Conservation (phyloP, 2,329 filamentous ascomycete species). For the Domatiomyces globalis region DNA sequence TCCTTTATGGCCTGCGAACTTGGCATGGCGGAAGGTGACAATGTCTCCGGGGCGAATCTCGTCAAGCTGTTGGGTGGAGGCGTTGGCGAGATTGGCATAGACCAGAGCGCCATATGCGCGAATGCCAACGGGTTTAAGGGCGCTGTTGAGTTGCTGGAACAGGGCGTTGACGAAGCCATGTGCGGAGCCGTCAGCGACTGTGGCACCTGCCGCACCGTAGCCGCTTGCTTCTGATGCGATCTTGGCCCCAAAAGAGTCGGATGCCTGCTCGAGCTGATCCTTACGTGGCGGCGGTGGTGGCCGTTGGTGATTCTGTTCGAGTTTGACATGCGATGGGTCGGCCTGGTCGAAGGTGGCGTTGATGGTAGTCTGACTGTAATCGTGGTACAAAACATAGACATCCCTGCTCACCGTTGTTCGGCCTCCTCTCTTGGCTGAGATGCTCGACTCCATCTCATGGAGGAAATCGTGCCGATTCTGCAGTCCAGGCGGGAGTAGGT, state of each 20-base stretch:
- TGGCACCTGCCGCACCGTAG: slow-evolving; percentile 54
- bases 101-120: slow-evolving; percentile 83
- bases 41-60: slow-evolving; percentile 91
- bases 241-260: slow-evolving; percentile 63
- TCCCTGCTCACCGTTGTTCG: slow-evolving; percentile 62
- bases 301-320: slow-evolving; percentile 76
- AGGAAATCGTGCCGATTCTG: slow-evolving; percentile 72
- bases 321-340: slow-evolving; percentile 54
- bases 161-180: slow-evolving; percentile 66
- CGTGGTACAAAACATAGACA: slow-evolving; percentile 77
- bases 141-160: slow-evolving; percentile 56
- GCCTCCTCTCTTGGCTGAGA: slow-evolving; percentile 52
- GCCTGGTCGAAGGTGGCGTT: slow-evolving; percentile 64
- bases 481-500: slow-evolving; percentile 64
- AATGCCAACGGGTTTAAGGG: slow-evolving; percentile 70
- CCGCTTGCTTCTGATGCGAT: slow-evolving; percentile 54
- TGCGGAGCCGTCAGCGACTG: slow-evolving; percentile 74
- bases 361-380: slow-evolving; percentile 90
- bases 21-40: slow-evolving; percentile 79
- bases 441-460: slow-evolving; percentile 67
- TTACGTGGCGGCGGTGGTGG: slow-evolving; percentile 73
- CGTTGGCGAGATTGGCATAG: slow-evolving; percentile 90
- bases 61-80: slow-evolving; percentile 75
- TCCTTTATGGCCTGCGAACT: slow-evolving; percentile 89
- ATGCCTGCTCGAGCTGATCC: slow-evolving; percentile 80